Evolutionary conservation across 2,329 filamentous ascomycete genomes (phyloP).

Genomic region (Colletotrichum theobromicola): DNA sequence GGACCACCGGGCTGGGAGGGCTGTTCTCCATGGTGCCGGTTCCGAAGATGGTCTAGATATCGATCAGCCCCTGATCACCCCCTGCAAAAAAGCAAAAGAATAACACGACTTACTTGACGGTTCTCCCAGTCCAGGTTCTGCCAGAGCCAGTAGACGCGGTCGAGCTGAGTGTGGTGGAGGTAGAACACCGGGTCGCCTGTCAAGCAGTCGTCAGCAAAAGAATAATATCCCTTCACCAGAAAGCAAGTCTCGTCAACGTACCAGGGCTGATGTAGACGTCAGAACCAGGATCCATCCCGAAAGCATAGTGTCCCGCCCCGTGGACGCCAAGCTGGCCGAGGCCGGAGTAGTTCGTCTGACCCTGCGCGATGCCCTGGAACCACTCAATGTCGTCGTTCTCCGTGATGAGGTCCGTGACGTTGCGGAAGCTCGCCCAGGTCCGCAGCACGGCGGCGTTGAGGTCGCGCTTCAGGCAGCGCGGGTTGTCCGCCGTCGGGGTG

Average conservation of each 20-base stretch:
- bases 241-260: neutral
- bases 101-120: conserved; percentile 29
- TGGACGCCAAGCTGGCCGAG: conserved; percentile 40
- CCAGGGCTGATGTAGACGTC: conserved; percentile 49
- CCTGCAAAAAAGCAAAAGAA: too few species aligned
- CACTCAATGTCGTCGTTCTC: neutral
- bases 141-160: conserved; percentile 53
- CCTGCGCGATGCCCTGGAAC: conserved; percentile 42
- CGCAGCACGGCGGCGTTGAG: conserved; percentile 26
- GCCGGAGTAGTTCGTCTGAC: conserved; percentile 29
- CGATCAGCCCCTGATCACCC: neutral
- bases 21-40: conserved; percentile 46
- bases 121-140: conserved; percentile 45
- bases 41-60: conserved; percentile 33
- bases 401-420: conserved; percentile 35
- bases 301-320: conserved; percentile 44
- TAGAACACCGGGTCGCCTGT: conserved; percentile 46
- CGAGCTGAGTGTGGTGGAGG: conserved; percentile 49
- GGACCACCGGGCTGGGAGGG: conserved; percentile 44
- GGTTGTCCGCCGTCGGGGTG: conserved; percentile 40
- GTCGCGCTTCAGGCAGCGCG: conserved; percentile 46
- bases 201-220: neutral
- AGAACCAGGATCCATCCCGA: conserved; percentile 49
- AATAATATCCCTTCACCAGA: neutral
- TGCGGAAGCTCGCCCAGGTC: conserved; percentile 25